Percentiles rank a stretch among this genome's conserved stretches.
Evolutionary conservation across 495 filamentous ascomycete species (phyloP).

Genomic region (Oidiodendron maius): DNA sequence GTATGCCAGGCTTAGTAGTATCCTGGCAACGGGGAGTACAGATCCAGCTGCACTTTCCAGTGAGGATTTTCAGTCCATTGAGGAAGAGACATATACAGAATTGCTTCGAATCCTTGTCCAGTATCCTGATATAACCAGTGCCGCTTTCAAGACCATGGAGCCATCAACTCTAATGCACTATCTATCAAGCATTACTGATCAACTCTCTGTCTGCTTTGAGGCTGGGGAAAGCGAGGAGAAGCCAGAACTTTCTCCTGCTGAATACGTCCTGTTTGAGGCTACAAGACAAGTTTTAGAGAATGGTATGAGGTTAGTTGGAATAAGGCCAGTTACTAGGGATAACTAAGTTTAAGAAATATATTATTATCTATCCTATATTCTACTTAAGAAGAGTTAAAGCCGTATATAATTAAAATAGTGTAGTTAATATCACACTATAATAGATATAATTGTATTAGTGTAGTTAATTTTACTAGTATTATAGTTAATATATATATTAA

Average conservation of each 20-base stretch:
- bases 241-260: constrained; percentile 37
- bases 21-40: constrained; percentile 44
- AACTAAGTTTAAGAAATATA: too few species aligned
- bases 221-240: constrained; percentile 31
- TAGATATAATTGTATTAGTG: too few species aligned
- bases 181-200: constrained; percentile 54
- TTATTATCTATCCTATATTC: too few species aligned
- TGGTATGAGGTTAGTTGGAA: constrained; percentile 53
- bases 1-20: constrained; percentile 62
- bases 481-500: too few species aligned
- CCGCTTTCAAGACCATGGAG: constrained; percentile 58
- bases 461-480: too few species aligned
- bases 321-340: neutral
- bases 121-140: constrained; percentile 58
- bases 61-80: constrained; percentile 33
- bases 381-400: too few species aligned
- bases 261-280: constrained; percentile 49
- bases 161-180: constrained; percentile 56
- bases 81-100: constrained; percentile 49
- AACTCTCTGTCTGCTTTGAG: constrained; percentile 50
- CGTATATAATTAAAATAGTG: too few species aligned
- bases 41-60: constrained; percentile 50
- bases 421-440: too few species aligned
- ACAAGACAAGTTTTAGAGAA: constrained; percentile 54
- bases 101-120: constrained; percentile 53